Conservation (phyloP, 768 basidiomycete genomes). For the Mrakia frigida region DNA sequence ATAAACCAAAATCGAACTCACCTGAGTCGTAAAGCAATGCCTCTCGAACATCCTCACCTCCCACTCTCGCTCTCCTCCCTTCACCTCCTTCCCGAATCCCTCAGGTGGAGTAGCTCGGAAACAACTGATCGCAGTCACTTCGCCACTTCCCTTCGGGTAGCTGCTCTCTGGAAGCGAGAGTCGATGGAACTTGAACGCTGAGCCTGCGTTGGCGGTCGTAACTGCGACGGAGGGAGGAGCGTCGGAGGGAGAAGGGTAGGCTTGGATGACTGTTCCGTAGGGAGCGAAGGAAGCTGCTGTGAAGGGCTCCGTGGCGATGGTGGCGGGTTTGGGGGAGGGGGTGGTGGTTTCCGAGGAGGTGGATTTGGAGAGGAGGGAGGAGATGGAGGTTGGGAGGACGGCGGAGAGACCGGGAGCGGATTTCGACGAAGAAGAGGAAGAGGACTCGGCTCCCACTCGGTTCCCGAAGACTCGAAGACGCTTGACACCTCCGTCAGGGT, state of each 20-base stretch:
- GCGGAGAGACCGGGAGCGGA: conserved; percentile 46
- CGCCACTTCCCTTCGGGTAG: conserved; percentile 58
- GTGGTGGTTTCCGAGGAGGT: background rate
- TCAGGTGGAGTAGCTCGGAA: conserved; percentile 70
- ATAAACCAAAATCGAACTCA: background rate
- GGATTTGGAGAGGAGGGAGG: conserved; percentile 10
- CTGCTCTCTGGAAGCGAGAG: conserved; percentile 50
- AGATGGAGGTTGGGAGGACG: conserved; percentile 19
- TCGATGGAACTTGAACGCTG: conserved; percentile 89
- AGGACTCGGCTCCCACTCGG: conserved; percentile 49
- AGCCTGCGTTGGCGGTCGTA: conserved; percentile 80
- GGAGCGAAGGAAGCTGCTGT: conserved; percentile 80
- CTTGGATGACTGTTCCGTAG: conserved; percentile 88
- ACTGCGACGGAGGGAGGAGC: conserved; percentile 64
- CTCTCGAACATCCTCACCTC: conserved; percentile 74
- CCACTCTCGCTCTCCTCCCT: conserved; percentile 43
- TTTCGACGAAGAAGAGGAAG: conserved; percentile 21
- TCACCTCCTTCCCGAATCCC: conserved; percentile 45
- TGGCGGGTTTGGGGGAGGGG: background rate
- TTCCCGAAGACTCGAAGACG: conserved; percentile 76
- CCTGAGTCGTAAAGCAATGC: conserved; percentile 83
- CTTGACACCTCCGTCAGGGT: conserved; percentile 91
- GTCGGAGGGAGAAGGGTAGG: conserved; percentile 62
- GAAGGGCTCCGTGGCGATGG: conserved; percentile 52
- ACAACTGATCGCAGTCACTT: conserved; percentile 68